These are phyloP conservation scores for Cutaneotrichosporon arboriforme DNA, from an alignment of 1,284 basidiomycete species.

Conservation along the genomic window DNA sequence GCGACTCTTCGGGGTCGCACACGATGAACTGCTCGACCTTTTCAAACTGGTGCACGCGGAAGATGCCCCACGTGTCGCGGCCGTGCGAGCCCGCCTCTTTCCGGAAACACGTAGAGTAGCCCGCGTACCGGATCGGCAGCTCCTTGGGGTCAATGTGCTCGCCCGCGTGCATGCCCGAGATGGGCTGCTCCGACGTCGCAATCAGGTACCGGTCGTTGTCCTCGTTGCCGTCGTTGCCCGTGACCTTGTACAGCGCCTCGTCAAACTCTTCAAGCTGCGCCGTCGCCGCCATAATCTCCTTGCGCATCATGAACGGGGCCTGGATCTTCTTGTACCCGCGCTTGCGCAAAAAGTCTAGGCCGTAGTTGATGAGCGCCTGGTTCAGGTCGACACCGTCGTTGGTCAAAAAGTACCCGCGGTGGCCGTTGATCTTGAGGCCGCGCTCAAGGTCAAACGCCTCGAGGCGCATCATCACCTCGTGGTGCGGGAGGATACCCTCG, in stretches of 20 bases:
- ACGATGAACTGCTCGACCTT: slow-evolving; percentile 96
- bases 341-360: slow-evolving; percentile 83
- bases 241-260: slow-evolving; percentile 95
- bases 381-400: slow-evolving; percentile 96
- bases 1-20: slow-evolving; percentile 88
- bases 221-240: slow-evolving; percentile 53
- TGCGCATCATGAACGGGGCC: slow-evolving; percentile 98
- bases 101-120: slow-evolving; percentile 90
- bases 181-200: slow-evolving; percentile 96
- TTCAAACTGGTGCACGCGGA: slow-evolving; percentile 99
- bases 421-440: slow-evolving; percentile 87
- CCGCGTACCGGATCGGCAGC: slow-evolving; percentile 72
- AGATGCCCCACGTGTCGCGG: slow-evolving; percentile 98
- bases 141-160: slow-evolving; percentile 96
- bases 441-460: slow-evolving; percentile 96
- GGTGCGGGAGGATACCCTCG: slow-evolving; percentile 81
- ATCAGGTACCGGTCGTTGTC: slow-evolving; percentile 99
- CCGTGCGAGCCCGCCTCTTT: slow-evolving; percentile 97
- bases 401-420: slow-evolving; percentile 93
- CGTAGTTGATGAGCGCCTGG: slow-evolving; percentile 92
- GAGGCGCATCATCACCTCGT: slow-evolving; percentile 88
- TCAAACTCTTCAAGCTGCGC: slow-evolving; percentile 97
- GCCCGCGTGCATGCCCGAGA: slow-evolving; percentile 89
- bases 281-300: slow-evolving; percentile 93
- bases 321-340: slow-evolving; percentile 88